phyloP scores from a whole-genome alignment of 2,329 filamentous ascomycete species.

The Arthrobotrys sinensis region DNA sequence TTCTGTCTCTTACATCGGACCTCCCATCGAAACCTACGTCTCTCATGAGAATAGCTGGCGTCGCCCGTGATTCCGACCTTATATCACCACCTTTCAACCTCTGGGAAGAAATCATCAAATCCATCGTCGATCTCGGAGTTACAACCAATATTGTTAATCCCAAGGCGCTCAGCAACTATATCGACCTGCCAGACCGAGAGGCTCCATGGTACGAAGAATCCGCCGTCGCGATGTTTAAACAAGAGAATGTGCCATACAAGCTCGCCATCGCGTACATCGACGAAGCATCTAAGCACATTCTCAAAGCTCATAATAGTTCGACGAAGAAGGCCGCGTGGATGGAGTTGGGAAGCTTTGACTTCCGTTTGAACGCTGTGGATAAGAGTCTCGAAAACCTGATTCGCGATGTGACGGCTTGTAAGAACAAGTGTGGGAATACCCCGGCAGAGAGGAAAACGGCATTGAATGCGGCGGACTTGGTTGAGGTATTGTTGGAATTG shows the following conservation, averaged over 20 bases:
- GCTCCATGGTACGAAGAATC: slow-evolving; percentile 35
- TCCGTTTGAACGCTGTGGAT: slow-evolving; percentile 24
- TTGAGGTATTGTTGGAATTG: not conserved
- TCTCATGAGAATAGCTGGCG: slow-evolving; percentile 6
- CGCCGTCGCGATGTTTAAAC: slow-evolving; percentile 16
- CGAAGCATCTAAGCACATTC: slow-evolving; percentile 10
- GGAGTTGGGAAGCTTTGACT: slow-evolving; percentile 25
- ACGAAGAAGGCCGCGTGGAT: slow-evolving; percentile 19
- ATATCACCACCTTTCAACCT: slow-evolving; percentile 48
- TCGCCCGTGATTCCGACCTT: not conserved
- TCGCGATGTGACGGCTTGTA: slow-evolving; percentile 12
- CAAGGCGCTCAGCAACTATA: not conserved
- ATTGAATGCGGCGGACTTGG: slow-evolving; percentile 20
- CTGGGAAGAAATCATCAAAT: slow-evolving; percentile 42
- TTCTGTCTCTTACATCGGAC: not conserved
- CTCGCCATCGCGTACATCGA: slow-evolving; percentile 25
- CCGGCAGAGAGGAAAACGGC: slow-evolving; percentile 2
- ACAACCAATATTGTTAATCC: slow-evolving; percentile 1
- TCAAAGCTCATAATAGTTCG: not conserved
- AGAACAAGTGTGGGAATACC: slow-evolving; percentile 8
- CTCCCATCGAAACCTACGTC: not conserved
- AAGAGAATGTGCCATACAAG: slow-evolving; percentile 23
- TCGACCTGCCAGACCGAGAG: not conserved
- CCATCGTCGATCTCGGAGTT: slow-evolving; percentile 4
- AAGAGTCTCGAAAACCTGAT: slow-evolving; percentile 8